These are phyloP conservation scores for Cryptosporidium parvum DNA, from an alignment of 169 alveolate genomes.

Conservation along the genomic window DNA sequence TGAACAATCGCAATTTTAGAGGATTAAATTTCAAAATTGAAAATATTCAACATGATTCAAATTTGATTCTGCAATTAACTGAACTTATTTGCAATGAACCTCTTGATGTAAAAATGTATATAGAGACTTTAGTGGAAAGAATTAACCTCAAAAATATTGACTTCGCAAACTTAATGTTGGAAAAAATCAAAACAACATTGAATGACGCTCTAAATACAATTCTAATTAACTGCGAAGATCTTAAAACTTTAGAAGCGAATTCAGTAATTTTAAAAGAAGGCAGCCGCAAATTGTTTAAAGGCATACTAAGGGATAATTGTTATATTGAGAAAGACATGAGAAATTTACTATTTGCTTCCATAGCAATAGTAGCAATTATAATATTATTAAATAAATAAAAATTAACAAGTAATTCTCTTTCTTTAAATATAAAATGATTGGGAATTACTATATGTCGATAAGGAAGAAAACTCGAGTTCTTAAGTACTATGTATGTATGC, in stretches of 20 bases:
- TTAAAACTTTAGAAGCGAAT: conserved; percentile 24
- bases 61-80: not conserved
- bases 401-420: not conserved
- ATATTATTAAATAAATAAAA: not conserved
- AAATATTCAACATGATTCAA: not conserved
- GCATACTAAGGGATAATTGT: not conserved
- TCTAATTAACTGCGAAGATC: conserved; percentile 24
- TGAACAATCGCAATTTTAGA: not conserved
- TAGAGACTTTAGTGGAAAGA: not conserved
- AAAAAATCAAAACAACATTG: not conserved
- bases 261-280: not conserved
- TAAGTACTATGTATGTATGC: not conserved
- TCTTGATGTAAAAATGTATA: not conserved
- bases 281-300: not conserved
- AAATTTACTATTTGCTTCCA: not conserved
- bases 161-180: not conserved
- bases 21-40: not conserved
- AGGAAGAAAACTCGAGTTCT: not conserved
- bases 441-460: not conserved
- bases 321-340: not conserved
- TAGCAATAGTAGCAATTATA: not conserved
- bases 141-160: not conserved
- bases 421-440: not conserved
- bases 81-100: not conserved
- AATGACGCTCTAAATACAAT: conserved; percentile 7